Evolutionary conservation across 2,329 filamentous ascomycete species (phyloP).

Genomic region (Trichoderma semiorbis): DNA sequence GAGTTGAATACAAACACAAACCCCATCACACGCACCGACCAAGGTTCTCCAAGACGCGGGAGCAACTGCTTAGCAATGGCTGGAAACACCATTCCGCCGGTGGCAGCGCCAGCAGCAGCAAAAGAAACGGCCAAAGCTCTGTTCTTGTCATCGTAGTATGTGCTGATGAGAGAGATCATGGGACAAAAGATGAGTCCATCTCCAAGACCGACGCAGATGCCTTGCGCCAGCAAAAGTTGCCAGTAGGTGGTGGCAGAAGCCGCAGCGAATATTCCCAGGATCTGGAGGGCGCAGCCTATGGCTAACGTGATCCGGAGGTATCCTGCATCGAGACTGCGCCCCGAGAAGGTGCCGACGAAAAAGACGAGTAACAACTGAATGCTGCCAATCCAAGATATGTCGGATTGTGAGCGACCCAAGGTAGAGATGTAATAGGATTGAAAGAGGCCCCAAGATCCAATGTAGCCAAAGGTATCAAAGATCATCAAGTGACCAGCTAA

Average conservation of each 20-base stretch:
- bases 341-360: conserved; percentile 52
- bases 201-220: conserved; percentile 55
- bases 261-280: conserved; percentile 41
- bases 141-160: conserved; percentile 56
- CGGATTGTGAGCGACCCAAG: conserved; percentile 40
- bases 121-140: conserved; percentile 60
- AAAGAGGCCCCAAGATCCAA: conserved; percentile 56
- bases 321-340: conserved; percentile 52
- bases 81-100: conserved; percentile 59
- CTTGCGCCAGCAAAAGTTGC: conserved; percentile 56
- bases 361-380: conserved; percentile 54
- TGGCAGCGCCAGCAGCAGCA: conserved; percentile 55
- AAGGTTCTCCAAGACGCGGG: conserved; percentile 31
- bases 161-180: conserved; percentile 60
- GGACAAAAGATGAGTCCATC: conserved; percentile 64
- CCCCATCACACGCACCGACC: neutral
- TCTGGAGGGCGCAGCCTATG: conserved; percentile 39
- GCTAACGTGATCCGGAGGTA: conserved; percentile 45
- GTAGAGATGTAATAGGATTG: conserved; percentile 49
- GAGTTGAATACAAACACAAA: neutral
- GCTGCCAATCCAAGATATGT: conserved; percentile 57
- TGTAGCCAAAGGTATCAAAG: conserved; percentile 39
- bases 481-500: conserved; percentile 18
- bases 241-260: conserved; percentile 48
- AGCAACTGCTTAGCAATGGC: conserved; percentile 29